These are phyloP conservation scores for Dichomitus squalens DNA, from an alignment of 1,284 basidiomycete genomes.

Conservation along the genomic window DNA sequence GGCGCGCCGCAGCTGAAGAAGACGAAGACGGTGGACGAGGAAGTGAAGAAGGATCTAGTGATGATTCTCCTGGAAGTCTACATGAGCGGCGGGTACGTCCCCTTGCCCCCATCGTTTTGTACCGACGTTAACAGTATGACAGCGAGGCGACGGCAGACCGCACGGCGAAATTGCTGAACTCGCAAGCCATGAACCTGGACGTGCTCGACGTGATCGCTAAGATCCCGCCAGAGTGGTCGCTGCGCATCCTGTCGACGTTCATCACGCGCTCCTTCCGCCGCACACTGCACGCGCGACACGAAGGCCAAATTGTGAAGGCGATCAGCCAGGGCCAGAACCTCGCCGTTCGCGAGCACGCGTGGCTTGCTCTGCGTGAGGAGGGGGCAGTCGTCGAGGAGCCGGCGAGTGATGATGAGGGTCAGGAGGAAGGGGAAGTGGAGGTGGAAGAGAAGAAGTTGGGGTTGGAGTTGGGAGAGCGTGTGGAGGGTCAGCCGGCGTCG, in stretches of 20 bases:
- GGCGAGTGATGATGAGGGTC: constrained; percentile 38
- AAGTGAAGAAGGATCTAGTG: constrained; percentile 60
- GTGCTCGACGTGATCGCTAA: constrained; percentile 73
- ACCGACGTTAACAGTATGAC: not conserved
- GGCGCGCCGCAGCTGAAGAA: constrained; percentile 35
- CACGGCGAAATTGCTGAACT: constrained; percentile 71
- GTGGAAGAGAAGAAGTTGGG: constrained; percentile 22
- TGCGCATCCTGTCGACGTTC: constrained; percentile 75
- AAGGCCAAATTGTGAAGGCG: constrained; percentile 73
- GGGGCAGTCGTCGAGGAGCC: constrained; percentile 72
- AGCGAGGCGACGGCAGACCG: constrained; percentile 53
- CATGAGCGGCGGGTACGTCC: constrained; percentile 68
- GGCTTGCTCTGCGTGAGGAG: constrained; percentile 57
- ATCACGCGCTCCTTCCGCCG: constrained; percentile 77
- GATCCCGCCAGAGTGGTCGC: constrained; percentile 76
- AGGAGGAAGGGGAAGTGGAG: constrained; percentile 26
- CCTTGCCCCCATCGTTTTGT: not conserved
- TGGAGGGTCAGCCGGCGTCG: constrained; percentile 26
- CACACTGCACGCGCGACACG: constrained; percentile 70
- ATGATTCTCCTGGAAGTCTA: constrained; percentile 79
- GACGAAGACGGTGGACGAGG: constrained; percentile 51
- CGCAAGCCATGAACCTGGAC: constrained; percentile 81
- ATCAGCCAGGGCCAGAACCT: constrained; percentile 74
- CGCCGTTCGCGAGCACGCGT: constrained; percentile 56
- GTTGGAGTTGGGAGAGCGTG: constrained; percentile 25